These are phyloP conservation scores for Acacia confusa DNA, from an alignment of 306 rosid genomes.

Conservation along the genomic window DNA sequence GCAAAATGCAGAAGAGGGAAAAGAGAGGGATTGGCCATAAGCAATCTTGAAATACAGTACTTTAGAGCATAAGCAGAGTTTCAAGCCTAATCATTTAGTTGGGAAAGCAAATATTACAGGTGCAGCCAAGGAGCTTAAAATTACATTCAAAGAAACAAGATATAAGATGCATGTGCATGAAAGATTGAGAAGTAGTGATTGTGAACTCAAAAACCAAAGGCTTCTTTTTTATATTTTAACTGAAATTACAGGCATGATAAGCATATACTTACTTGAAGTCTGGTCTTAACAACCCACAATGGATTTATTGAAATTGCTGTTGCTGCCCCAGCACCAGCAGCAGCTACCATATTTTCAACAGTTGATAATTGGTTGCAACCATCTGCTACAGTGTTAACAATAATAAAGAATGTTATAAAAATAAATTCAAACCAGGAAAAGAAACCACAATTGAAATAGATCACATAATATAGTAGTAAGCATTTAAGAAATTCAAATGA, in stretches of 20 bases:
- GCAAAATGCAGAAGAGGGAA: neutral
- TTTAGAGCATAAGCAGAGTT: neutral
- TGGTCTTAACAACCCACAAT: conserved; percentile 96
- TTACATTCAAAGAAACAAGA: conserved; percentile 4
- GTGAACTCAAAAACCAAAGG: neutral
- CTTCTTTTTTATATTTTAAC: conserved; percentile 9
- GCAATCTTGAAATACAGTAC: neutral
- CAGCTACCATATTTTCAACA: conserved; percentile 73
- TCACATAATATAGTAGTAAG: neutral
- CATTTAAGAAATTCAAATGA: conserved; percentile 23
- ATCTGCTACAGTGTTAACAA: conserved; percentile 38
- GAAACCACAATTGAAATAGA: conserved; percentile 4
- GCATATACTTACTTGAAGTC: conserved; percentile 82
- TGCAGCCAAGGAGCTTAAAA: neutral
- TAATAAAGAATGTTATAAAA: neutral
- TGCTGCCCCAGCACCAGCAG: conserved; percentile 95
- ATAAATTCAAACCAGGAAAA: conserved; percentile 23
- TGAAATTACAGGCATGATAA: conserved; percentile 14
- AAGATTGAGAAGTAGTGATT: conserved; percentile 13
- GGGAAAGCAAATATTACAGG: conserved; percentile 1
- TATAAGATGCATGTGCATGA: conserved; percentile 3
- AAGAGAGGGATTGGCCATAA: neutral
- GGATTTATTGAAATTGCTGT: conserved; percentile 89
- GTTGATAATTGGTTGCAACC: conserved; percentile 57
- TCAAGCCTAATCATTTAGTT: conserved; percentile 7